Evolutionary conservation across 129 eudicot species (phyloP).

Genomic region (Saposhnikovia divaricata): DNA sequence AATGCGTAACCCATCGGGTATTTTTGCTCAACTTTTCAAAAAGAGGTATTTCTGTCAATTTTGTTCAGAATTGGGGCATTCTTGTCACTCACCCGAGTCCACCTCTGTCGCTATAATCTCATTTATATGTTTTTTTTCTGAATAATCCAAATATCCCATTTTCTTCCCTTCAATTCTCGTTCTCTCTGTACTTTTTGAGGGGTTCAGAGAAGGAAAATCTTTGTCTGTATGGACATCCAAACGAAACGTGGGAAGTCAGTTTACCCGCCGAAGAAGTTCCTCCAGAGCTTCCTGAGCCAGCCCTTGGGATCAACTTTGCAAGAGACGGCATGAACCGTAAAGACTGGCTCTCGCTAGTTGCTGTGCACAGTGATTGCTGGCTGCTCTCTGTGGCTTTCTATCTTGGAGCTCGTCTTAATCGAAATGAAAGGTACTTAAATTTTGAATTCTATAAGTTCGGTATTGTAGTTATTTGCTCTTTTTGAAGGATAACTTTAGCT

Average conservation of each 20-base stretch:
- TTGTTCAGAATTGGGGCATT: too few relatives aligned
- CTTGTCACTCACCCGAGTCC: too few relatives aligned
- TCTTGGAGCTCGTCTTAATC: constrained; percentile 85
- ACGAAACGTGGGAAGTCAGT: constrained; percentile 95
- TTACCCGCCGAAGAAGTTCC: constrained; percentile 99
- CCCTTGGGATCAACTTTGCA: constrained; percentile 95
- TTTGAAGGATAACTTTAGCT: background rate
- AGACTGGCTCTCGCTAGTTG: constrained; percentile 95
- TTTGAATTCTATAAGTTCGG: background rate
- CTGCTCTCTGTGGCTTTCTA: constrained; percentile 93
- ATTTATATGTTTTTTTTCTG: background rate
- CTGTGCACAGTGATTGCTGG: constrained; percentile 98
- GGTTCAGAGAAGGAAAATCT: constrained; percentile 82
- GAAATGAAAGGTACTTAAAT: constrained; percentile 61
- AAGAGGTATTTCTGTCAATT: too few relatives aligned
- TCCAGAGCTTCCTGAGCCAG: constrained; percentile 99
- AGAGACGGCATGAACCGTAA: constrained; percentile 93
- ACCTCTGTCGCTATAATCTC: background rate
- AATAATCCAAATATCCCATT: background rate
- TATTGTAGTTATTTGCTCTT: background rate
- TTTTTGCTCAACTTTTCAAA: too few relatives aligned
- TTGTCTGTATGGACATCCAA: constrained; percentile 90
- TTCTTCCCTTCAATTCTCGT: background rate
- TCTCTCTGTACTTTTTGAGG: background rate
- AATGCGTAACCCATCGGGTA: too few relatives aligned